Conservation (phyloP, 1,284 basidiomycete genomes). For the Sanguinoderma infundibulare region DNA sequence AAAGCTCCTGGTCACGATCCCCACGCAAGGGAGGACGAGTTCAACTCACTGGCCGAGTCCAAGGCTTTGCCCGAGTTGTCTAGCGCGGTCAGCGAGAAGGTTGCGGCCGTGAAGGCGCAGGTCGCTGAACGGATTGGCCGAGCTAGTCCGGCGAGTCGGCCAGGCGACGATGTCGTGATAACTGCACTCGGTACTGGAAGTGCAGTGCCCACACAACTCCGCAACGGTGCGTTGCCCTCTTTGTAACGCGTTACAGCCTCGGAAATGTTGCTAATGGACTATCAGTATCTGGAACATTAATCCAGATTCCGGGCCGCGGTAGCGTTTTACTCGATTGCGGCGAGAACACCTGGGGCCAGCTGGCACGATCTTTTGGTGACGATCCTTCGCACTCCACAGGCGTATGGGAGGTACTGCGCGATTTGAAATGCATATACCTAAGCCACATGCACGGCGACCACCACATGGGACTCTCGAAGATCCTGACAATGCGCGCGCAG, state of each 20-base stretch:
- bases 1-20: constrained; percentile 42
- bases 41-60: constrained; percentile 44
- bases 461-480: constrained; percentile 81
- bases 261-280: neutral
- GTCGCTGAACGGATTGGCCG: constrained; percentile 10
- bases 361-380: constrained; percentile 80
- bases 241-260: neutral
- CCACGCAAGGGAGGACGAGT: constrained; percentile 45
- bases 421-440: constrained; percentile 83
- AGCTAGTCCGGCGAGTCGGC: constrained; percentile 26
- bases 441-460: constrained; percentile 96
- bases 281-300: constrained; percentile 76
- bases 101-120: constrained; percentile 12
- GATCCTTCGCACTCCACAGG: constrained; percentile 43
- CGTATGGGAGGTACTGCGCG: constrained; percentile 66
- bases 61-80: constrained; percentile 37
- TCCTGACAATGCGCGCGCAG: constrained; percentile 75
- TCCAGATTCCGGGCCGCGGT: constrained; percentile 71
- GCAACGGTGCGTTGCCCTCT: constrained; percentile 66
- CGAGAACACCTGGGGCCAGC: constrained; percentile 92
- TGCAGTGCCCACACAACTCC: constrained; percentile 81
- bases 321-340: constrained; percentile 88
- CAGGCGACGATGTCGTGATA: constrained; percentile 71
- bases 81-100: constrained; percentile 36
- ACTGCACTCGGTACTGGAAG: constrained; percentile 90